Conservation (phyloP, 2,329 filamentous ascomycete genomes). For the Trichothecium roseum region DNA sequence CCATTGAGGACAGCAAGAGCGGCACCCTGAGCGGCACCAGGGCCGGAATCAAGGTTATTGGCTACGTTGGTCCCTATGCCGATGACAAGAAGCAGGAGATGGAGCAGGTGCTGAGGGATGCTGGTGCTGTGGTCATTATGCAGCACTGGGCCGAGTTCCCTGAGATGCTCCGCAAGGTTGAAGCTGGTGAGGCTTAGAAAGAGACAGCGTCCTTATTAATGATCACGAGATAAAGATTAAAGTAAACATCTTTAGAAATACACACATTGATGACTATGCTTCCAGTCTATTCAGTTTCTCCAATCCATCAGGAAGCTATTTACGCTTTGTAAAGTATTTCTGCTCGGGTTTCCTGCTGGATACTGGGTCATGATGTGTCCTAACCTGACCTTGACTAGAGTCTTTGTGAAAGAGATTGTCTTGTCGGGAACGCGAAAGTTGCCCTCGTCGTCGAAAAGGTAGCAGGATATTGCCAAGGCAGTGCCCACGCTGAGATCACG, state of each 20-base stretch:
- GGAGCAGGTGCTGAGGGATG: conserved; percentile 47
- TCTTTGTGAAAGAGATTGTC: conserved; percentile 51
- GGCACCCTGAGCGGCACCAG: conserved; percentile 65
- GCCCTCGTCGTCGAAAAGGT: conserved; percentile 58
- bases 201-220: conserved; percentile 2
- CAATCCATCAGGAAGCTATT: conserved; percentile 78
- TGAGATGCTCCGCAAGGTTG: conserved; percentile 32
- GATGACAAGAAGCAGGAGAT: conserved; percentile 53
- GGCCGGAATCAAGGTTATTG: conserved; percentile 71
- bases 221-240: background rate
- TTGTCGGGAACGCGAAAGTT: conserved; percentile 16
- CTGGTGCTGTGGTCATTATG: conserved; percentile 55
- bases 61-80: conserved; percentile 73
- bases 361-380: conserved; percentile 74
- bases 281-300: conserved; percentile 16
- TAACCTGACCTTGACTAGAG: conserved; percentile 63
- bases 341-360: conserved; percentile 72
- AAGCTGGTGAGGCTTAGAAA: conserved; percentile 24
- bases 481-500: conserved; percentile 73
- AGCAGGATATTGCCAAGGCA: conserved; percentile 65
- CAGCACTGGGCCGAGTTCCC: conserved; percentile 48
- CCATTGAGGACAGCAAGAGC: conserved; percentile 82
- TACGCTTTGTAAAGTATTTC: conserved; percentile 79
- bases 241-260: conserved; percentile 9
- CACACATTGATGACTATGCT: conserved; percentile 10